Evolutionary conservation across 2,329 filamentous ascomycete species (phyloP).

Genomic region (Stagonosporopsis rhizophila): DNA sequence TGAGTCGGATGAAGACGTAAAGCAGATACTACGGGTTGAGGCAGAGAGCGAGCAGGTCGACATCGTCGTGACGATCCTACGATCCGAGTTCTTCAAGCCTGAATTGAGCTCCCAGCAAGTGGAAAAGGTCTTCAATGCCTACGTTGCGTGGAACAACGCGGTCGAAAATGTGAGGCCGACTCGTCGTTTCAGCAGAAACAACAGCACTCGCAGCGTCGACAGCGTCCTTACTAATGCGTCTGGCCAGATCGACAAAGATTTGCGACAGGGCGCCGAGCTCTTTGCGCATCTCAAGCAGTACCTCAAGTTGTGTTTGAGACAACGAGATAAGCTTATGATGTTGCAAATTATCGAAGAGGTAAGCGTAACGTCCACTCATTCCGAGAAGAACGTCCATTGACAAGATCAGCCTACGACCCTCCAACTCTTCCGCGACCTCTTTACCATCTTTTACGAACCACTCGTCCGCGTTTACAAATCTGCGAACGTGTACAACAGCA

Average conservation of each 20-base stretch:
- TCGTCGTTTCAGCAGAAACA: conserved; percentile 40
- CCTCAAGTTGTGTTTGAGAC: conserved; percentile 87
- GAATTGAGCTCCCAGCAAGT: conserved; percentile 77
- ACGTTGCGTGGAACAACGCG: conserved; percentile 93
- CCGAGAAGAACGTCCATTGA: conserved; percentile 22
- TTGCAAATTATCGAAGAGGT: conserved; percentile 87
- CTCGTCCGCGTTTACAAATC: conserved; percentile 98
- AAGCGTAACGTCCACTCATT: conserved; percentile 15
- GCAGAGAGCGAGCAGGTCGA: conserved; percentile 78
- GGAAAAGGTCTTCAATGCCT: conserved; percentile 87
- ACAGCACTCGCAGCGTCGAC: conserved; percentile 42
- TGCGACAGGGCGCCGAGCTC: conserved; percentile 86
- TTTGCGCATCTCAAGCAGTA: conserved; percentile 96
- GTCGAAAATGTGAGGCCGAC: conserved; percentile 72
- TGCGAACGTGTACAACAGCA: conserved; percentile 95
- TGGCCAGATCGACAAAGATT: conserved; percentile 74
- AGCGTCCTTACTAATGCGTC: conserved; percentile 37
- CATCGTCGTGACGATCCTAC: conserved; percentile 81
- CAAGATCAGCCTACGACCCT: conserved; percentile 76
- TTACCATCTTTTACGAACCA: conserved; percentile 98
- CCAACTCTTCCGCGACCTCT: conserved; percentile 93
- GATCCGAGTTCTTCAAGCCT: conserved; percentile 77
- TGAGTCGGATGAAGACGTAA: conserved; percentile 75
- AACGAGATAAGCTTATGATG: conserved; percentile 98
- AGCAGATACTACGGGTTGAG: conserved; percentile 75